phyloP scores from a whole-genome alignment of 2,329 filamentous ascomycete genomes.

The Trichophaea hybrida region DNA sequence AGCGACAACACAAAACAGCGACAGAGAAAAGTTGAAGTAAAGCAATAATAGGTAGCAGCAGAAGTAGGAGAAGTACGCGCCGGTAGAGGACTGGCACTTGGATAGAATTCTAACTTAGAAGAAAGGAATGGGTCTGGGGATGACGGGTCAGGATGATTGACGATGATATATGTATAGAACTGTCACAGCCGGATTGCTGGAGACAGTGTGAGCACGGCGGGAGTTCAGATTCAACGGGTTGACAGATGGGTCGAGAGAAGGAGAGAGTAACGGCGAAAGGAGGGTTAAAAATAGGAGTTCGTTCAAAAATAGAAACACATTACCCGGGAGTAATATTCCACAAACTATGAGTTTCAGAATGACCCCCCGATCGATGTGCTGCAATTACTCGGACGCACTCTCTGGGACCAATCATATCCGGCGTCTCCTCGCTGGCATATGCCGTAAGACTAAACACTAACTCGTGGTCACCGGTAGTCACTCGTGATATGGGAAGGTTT shows the following conservation, averaged over 20 bases:
- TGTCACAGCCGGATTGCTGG: background rate
- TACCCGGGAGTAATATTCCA: background rate
- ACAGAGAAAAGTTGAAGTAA: background rate
- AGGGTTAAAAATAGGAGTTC: background rate
- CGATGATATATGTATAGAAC: slow-evolving; percentile 2
- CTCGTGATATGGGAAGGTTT: too few species aligned
- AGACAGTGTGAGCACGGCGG: too few species aligned
- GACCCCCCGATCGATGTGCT: too few species aligned
- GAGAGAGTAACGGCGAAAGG: background rate
- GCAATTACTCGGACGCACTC: too few species aligned
- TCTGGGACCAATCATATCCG: too few species aligned
- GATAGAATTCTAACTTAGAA: background rate
- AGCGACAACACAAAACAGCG: background rate
- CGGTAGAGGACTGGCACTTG: background rate
- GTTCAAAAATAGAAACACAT: background rate
- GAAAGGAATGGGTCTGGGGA: background rate
- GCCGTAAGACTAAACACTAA: too few species aligned
- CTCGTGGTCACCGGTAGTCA: too few species aligned
- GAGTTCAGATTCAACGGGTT: background rate
- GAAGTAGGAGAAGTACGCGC: background rate
- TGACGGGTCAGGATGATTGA: background rate
- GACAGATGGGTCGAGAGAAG: background rate
- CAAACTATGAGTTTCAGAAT: background rate
- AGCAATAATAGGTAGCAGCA: too few species aligned
- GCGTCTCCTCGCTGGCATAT: too few species aligned